Evolutionary conservation across 2,329 filamentous ascomycete species (phyloP).

Genomic region (Fusarium succisae): DNA sequence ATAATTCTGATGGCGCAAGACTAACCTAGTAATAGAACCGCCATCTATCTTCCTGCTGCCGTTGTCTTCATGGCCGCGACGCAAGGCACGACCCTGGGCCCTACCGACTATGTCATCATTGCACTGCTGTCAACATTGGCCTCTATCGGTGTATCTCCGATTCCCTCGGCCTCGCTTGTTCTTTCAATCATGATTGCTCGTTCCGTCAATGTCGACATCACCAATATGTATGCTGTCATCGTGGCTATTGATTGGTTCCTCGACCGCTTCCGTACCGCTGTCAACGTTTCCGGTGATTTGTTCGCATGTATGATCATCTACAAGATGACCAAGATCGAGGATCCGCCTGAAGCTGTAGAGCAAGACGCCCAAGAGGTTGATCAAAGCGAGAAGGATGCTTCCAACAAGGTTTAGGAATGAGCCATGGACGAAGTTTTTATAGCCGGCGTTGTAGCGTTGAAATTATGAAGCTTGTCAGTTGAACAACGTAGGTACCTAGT

Average conservation of each 20-base stretch:
- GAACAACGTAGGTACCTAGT: background rate
- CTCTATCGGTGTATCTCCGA: conserved; percentile 63
- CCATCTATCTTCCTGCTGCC: conserved; percentile 64
- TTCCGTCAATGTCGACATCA: conserved; percentile 55
- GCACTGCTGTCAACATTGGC: conserved; percentile 59
- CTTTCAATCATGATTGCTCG: conserved; percentile 62
- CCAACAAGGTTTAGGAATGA: conserved; percentile 32
- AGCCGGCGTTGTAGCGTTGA: conserved; percentile 17
- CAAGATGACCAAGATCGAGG: conserved; percentile 41
- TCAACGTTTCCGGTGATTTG: conserved; percentile 62
- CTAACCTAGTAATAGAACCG: conserved; percentile 49
- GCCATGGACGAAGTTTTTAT: background rate
- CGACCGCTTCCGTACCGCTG: conserved; percentile 63
- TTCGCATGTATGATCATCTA: conserved; percentile 45
- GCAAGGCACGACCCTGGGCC: conserved; percentile 55
- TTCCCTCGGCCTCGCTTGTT: conserved; percentile 61
- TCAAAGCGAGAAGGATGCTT: conserved; percentile 12
- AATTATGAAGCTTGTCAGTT: background rate
- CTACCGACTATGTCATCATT: conserved; percentile 59
- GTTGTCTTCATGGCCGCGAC: conserved; percentile 63
- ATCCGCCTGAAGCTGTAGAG: conserved; percentile 31
- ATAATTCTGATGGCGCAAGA: background rate
- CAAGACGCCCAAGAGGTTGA: conserved; percentile 23
- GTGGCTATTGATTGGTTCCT: conserved; percentile 65
- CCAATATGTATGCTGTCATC: conserved; percentile 62